Conservation (phyloP, 2,329 filamentous ascomycete genomes). For the Hypoxylon sp. region DNA sequence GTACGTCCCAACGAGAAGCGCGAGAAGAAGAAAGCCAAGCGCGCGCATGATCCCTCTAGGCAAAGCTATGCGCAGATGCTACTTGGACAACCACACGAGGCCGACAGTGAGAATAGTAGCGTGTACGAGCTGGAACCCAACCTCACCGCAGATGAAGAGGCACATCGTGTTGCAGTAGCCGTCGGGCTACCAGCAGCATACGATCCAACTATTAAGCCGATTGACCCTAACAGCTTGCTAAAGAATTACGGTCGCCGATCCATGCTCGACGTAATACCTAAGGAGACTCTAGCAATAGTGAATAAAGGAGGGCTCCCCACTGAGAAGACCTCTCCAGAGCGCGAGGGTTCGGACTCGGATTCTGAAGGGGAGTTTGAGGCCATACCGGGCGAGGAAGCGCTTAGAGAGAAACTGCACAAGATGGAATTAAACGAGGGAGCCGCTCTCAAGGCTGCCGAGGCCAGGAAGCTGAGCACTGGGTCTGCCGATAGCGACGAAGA, state of each 20-base stretch:
- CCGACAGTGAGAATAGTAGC: constrained; percentile 68
- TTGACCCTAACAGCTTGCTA: constrained; percentile 56
- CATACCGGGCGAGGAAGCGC: constrained; percentile 57
- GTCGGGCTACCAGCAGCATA: constrained; percentile 74
- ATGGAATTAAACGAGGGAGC: constrained; percentile 55
- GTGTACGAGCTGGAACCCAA: constrained; percentile 69
- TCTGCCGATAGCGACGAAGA: constrained; percentile 58
- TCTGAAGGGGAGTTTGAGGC: constrained; percentile 62
- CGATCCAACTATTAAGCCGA: constrained; percentile 74
- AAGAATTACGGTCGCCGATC: constrained; percentile 45
- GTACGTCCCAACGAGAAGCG: constrained; percentile 90
- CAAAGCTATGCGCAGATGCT: constrained; percentile 85
- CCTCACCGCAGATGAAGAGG: constrained; percentile 73
- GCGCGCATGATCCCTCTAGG: constrained; percentile 80
- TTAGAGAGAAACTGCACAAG: constrained; percentile 58
- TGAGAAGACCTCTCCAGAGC: constrained; percentile 58
- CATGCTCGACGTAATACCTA: constrained; percentile 33
- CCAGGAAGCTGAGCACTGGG: constrained; percentile 52
- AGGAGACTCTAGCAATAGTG: constrained; percentile 48
- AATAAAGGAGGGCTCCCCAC: constrained; percentile 58
- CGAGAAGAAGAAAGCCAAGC: constrained; percentile 90
- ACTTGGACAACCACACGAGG: constrained; percentile 71
- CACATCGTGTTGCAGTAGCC: constrained; percentile 74
- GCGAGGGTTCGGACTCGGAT: constrained; percentile 55
- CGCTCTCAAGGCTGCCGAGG: constrained; percentile 50